A percentile compares a stretch with the other conserved stretches of the same genome.
These are phyloP conservation scores for Penicillium sp. DNA, from an alignment of 2,329 filamentous ascomycete species.

Conservation along the genomic window DNA sequence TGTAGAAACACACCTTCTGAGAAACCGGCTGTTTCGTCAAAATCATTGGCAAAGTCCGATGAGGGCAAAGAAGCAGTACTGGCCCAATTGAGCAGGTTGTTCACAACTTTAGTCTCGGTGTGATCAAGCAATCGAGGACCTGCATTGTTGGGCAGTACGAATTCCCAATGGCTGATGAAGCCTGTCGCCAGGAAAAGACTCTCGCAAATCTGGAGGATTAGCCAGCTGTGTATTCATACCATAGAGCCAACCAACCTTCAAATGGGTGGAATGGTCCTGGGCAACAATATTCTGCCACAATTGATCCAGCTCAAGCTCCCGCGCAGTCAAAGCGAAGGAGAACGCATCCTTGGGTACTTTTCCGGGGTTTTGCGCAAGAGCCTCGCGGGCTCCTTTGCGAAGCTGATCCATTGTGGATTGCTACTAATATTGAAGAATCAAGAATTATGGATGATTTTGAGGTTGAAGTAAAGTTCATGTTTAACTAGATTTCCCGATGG, in stretches of 20 bases:
- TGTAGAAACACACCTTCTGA: constrained; percentile 10
- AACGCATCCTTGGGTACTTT: constrained; percentile 11
- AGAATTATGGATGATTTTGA: not conserved
- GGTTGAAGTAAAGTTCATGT: constrained; percentile 3
- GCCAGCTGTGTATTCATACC: not conserved
- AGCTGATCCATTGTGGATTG: constrained; percentile 29
- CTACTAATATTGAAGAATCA: not conserved
- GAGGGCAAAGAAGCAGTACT: constrained; percentile 33
- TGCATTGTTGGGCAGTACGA: constrained; percentile 14
- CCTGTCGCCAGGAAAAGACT: constrained; percentile 31
- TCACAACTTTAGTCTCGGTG: constrained; percentile 26
- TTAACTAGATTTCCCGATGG: constrained; percentile 5
- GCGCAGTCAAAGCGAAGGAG: constrained; percentile 2
- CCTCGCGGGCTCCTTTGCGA: constrained; percentile 29
- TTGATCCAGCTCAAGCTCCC: constrained; percentile 18
- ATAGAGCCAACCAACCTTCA: constrained; percentile 23
- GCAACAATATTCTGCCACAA: constrained; percentile 36
- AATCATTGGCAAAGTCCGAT: constrained; percentile 31
- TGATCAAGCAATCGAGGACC: constrained; percentile 17
- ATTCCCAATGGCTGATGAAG: constrained; percentile 24
- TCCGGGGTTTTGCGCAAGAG: constrained; percentile 18
- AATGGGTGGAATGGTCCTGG: constrained; percentile 18
- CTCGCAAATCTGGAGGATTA: constrained; percentile 31
- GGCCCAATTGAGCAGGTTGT: constrained; percentile 37
- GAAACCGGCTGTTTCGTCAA: constrained; percentile 28